Conservation (phyloP, 2,329 filamentous ascomycete species). For the Penicillium thymicola region DNA sequence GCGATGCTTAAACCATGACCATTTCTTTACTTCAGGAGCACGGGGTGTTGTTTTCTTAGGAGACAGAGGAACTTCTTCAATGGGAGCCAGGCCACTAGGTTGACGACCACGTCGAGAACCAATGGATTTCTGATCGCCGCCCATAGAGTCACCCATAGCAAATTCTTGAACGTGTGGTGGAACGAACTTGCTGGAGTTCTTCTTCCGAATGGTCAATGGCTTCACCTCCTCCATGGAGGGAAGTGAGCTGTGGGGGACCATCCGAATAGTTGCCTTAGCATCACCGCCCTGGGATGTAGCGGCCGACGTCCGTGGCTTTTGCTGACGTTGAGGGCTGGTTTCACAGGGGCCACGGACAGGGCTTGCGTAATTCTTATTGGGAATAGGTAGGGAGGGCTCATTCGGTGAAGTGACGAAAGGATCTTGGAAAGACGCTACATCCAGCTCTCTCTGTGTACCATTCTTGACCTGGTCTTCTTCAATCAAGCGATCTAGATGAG, state of each 20-base stretch:
- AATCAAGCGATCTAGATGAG: conserved; percentile 58
- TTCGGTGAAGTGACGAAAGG: conserved; percentile 13
- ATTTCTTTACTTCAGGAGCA: conserved; percentile 39
- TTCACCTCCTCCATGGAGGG: conserved; percentile 46
- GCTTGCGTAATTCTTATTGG: conserved; percentile 47
- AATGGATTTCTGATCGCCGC: conserved; percentile 8
- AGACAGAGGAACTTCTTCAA: conserved; percentile 41
- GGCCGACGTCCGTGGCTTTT: conserved; percentile 7
- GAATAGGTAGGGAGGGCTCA: conserved; percentile 46
- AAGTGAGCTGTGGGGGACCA: conserved; percentile 54
- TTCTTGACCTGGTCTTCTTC: conserved; percentile 34
- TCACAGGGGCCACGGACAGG: conserved; percentile 11
- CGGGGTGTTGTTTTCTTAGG: conserved; percentile 26
- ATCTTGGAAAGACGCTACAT: conserved; percentile 16
- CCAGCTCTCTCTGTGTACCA: not conserved
- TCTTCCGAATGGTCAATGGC: conserved; percentile 57
- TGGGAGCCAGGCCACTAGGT: conserved; percentile 40
- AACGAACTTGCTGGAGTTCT: conserved; percentile 7
- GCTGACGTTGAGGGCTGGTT: conserved; percentile 10
- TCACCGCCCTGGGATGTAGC: conserved; percentile 13
- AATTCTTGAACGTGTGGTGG: not conserved
- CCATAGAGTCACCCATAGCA: not conserved
- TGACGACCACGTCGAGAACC: conserved; percentile 25
- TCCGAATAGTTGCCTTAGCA: conserved; percentile 51
- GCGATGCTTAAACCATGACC: conserved; percentile 46